phyloP scores from a whole-genome alignment of 805 yeast genomes.

The Diddensiella santjacobensis region DNA sequence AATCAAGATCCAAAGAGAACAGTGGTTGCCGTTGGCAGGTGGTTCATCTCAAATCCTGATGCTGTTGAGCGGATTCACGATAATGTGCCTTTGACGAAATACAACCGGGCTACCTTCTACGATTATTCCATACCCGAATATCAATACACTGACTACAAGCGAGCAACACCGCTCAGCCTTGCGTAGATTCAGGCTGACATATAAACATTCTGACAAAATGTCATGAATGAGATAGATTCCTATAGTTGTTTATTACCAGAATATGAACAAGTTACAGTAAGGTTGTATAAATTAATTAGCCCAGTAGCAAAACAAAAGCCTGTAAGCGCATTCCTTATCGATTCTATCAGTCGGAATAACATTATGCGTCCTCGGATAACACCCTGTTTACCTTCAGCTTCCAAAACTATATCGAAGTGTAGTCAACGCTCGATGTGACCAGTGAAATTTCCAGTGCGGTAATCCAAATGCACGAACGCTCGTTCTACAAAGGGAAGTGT shows the following conservation, averaged over 20 bases:
- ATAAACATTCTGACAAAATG: too few species aligned
- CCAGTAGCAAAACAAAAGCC: too few species aligned
- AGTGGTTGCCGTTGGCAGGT: slow-evolving; percentile 45
- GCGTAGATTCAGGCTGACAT: too few species aligned
- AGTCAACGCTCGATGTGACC: slow-evolving; percentile 35
- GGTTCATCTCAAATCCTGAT: slow-evolving; percentile 55
- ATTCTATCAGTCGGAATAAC: too few species aligned
- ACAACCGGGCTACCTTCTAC: slow-evolving; percentile 30
- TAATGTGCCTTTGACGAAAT: slow-evolving; percentile 40
- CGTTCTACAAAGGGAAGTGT: slow-evolving; percentile 74
- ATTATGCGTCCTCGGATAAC: background rate
- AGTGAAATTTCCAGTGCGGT: slow-evolving; percentile 36
- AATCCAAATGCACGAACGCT: slow-evolving; percentile 76
- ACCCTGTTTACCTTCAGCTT: too few species aligned
- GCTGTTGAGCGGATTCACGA: slow-evolving; percentile 43
- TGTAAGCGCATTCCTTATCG: too few species aligned
- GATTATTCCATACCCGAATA: background rate
- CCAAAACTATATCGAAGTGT: too few species aligned
- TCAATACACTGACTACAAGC: background rate
- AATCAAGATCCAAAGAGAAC: background rate
- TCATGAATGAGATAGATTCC: too few species aligned
- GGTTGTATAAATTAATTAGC: too few species aligned
- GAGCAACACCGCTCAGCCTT: background rate
- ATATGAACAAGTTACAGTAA: background rate
- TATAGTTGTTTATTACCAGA: too few species aligned